Percentiles rank a stretch among this genome's conserved stretches.
phyloP scores from a whole-genome alignment of 306 rosid species.

The Cicer yamashitae region DNA sequence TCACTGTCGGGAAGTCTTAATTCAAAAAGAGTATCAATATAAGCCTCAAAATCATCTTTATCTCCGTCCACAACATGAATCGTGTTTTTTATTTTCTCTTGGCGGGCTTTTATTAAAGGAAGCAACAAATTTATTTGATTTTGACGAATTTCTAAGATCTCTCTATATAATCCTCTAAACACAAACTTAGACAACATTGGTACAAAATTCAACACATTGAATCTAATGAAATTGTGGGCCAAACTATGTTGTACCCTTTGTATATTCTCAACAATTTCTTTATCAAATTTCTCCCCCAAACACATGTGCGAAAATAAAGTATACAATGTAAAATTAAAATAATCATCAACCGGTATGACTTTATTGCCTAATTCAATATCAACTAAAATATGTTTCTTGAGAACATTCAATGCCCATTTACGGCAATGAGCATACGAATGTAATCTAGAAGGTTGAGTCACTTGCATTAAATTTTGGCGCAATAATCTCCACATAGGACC shows the following conservation, averaged over 20 bases:
- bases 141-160: slow-evolving; percentile 45
- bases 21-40: slow-evolving; percentile 60
- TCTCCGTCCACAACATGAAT: neutral
- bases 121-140: slow-evolving; percentile 46
- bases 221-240: slow-evolving; percentile 48
- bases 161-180: slow-evolving; percentile 51
- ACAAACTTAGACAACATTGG: slow-evolving; percentile 54
- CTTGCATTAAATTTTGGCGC: slow-evolving; percentile 57
- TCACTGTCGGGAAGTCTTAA: slow-evolving; percentile 45
- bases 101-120: slow-evolving; percentile 59
- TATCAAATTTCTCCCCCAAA: slow-evolving; percentile 54
- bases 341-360: slow-evolving; percentile 31
- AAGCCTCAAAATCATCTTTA: slow-evolving; percentile 37
- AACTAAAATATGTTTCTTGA: slow-evolving; percentile 29
- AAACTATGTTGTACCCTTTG: slow-evolving; percentile 42
- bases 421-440: slow-evolving; percentile 52
- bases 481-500: slow-evolving; percentile 56
- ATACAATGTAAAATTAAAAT: slow-evolving; percentile 46
- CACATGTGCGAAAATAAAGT: slow-evolving; percentile 49
- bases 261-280: slow-evolving; percentile 21
- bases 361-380: slow-evolving; percentile 38
- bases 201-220: slow-evolving; percentile 52
- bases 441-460: slow-evolving; percentile 49
- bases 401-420: slow-evolving; percentile 38
- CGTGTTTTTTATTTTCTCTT: slow-evolving; percentile 14